Percentiles rank a stretch among this genome's conserved stretches.
These are phyloP conservation scores for Aspergillus diversus DNA, from an alignment of 495 filamentous ascomycete genomes.

Conservation along the genomic window DNA sequence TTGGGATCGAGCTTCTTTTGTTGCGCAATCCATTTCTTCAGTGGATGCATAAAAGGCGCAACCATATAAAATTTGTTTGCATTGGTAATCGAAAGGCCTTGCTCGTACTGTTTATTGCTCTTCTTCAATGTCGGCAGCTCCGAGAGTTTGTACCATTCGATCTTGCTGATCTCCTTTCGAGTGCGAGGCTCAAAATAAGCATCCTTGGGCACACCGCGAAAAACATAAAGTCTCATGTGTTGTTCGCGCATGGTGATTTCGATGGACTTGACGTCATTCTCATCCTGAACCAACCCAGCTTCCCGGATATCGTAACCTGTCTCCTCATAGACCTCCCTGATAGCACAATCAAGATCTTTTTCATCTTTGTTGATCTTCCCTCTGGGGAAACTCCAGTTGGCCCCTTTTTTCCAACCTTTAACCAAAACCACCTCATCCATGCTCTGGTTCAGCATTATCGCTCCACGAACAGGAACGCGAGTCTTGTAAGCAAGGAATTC, in stretches of 20 bases:
- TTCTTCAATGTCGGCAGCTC: conserved; percentile 84
- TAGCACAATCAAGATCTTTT: conserved; percentile 86
- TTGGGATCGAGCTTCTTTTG: conserved; percentile 70
- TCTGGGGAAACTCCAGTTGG: conserved; percentile 94
- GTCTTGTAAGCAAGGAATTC: conserved; percentile 93
- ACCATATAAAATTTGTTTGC: conserved; percentile 97
- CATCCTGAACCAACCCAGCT: conserved; percentile 70
- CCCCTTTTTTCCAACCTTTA: conserved; percentile 95
- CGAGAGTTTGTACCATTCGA: conserved; percentile 87
- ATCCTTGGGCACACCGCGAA: conserved; percentile 82
- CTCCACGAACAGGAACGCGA: conserved; percentile 88
- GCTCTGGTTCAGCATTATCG: conserved; percentile 84
- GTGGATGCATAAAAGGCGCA: conserved; percentile 80
- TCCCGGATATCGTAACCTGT: conserved; percentile 82
- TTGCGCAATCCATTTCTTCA: conserved; percentile 89
- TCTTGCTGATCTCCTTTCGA: conserved; percentile 95
- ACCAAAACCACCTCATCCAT: conserved; percentile 94
- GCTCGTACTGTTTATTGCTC: conserved; percentile 55
- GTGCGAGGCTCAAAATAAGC: conserved; percentile 87
- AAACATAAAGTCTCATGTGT: conserved; percentile 87
- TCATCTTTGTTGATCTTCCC: conserved; percentile 98
- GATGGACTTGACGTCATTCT: conserved; percentile 73
- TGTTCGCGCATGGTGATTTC: conserved; percentile 90
- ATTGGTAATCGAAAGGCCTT: conserved; percentile 57
- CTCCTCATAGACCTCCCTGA: conserved; percentile 94